Base-by-base conservation (phyloP, 2,329 filamentous ascomycete species). In the Orbilia blumenaviensis region DNA sequence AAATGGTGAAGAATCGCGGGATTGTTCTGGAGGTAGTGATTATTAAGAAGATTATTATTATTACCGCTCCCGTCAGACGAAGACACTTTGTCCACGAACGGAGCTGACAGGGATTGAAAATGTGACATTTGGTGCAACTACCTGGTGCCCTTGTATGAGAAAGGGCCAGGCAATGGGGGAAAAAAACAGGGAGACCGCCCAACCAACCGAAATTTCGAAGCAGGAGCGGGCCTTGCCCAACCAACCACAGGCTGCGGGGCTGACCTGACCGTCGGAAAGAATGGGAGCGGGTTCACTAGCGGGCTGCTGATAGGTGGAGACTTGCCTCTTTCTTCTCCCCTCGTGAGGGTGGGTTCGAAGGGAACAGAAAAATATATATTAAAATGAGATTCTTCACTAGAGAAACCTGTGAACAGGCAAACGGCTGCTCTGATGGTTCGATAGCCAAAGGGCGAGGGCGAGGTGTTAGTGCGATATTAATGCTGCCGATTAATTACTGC, bases 101-200 rank as follows among this genome's bases (percentile, higher is more conserved):
- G 73, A 56, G 73, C 73, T 62, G 73, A 77, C 73, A 77, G 64
- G 73, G 73, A 72, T 72, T 77, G 73, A 63, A 77, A 77, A 72
- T 77, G 73, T 72, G 73, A 77, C 73, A 77, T 77, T 42, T 76
- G 64, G 64, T 68, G 72, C 64, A 58, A 68, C 63, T 76, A 44
- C 64, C 64, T 68, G 32, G 64, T 29, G 66, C 66, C 66, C 60
- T 60, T 71, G 52, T 71, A 66, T 42, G 41, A 32, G 46, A 25
- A 46, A n/a, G n/a, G 46, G 34, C 56, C 56, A 38, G 48, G 44
- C 34, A 62, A 75, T 54, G 41, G 32, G 10, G 23, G 42, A 41
- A 64, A 36, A 73, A 46, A 62, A 63, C 23, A 67, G 56, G 61
- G 61, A 52, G 58, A 54, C 48, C 48, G 23, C 48, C 50, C 52